Evolutionary conservation across 495 filamentous ascomycete species (phyloP), one percentile per base, ranked within the genome.

Genomic region (Cercophora samala): DNA sequence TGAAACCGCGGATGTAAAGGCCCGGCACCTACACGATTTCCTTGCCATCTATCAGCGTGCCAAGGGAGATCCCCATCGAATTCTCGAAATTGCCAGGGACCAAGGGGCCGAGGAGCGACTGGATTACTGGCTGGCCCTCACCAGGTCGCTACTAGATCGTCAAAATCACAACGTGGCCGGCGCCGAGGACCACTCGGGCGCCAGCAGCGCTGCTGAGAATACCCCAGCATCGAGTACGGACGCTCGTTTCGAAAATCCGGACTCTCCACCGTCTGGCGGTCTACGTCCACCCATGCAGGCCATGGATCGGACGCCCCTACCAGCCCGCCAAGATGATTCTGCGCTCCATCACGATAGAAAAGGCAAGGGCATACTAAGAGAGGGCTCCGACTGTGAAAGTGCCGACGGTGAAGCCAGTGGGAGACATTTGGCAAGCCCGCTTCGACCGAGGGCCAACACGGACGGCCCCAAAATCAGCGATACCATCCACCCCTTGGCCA

Each of bases 51-150:
- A 73, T 76, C 67, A 77, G 77, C 79, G 79, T 67, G 83, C 85
- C 1, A 79, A 84, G 51, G 87, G 89, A 15, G 82, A 90, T 67
- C 84, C 84, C 0, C 79, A 85, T 18, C 82, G 83, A 68, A 85
- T 91, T 21, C 68, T 88, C 6, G 76, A 80, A 53, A 86, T 91
- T 15, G 87, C 91, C 59, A 81, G 83, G 25, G 83, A 88, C 32
- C 88, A 90, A 69, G 81, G 83, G 25, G 82, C 83, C 15, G 78
- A 83, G 53, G 84, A 84, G 17, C 83, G 85, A 59, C 77, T 91
- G 54, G 78, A 79, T 24, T 82, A 83, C 63, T 85, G 82, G 82
- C 71, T 84, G 19, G 69, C 64, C 13, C 61, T 80, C 18, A 81
- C 79, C 3, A 64, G 70, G 58, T 64, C 71, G 0, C 76, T 80